Evolutionary conservation across 2,329 filamentous ascomycete genomes (phyloP).

Genomic region (Lomentospora prolificans): DNA sequence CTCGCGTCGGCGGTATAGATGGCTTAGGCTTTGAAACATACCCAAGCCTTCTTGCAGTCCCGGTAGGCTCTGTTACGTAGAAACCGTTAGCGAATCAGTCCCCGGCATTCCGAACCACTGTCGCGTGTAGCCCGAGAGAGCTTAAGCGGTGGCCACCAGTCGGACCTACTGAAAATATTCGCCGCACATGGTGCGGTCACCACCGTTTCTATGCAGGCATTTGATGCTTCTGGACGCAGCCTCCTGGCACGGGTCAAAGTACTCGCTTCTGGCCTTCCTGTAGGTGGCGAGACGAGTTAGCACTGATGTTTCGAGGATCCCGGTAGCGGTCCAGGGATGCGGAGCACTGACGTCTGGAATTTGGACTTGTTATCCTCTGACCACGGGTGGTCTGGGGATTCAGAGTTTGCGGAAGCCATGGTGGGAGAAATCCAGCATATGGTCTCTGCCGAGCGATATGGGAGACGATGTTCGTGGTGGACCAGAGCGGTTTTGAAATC

Average conservation of each 20-base stretch:
- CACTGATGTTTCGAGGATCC: not conserved
- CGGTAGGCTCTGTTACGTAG: conserved; percentile 63
- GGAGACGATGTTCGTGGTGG: not conserved
- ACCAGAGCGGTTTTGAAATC: not conserved
- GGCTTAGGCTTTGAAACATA: conserved; percentile 30
- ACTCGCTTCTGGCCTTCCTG: conserved; percentile 84
- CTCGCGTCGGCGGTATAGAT: conserved; percentile 9
- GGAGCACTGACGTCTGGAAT: not conserved
- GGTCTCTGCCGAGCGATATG: not conserved
- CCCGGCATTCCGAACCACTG: no score
- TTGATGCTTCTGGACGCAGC: conserved; percentile 75
- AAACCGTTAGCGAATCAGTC: conserved; percentile 7
- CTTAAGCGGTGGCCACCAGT: not conserved
- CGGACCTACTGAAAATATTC: conserved; percentile 85
- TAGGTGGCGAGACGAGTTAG: not conserved
- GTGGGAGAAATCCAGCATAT: not conserved
- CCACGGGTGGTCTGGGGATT: not conserved
- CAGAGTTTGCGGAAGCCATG: not conserved
- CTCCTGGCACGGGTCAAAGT: conserved; percentile 91
- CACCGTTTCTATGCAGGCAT: conserved; percentile 81
- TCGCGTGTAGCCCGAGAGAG: not conserved
- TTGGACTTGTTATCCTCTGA: not conserved
- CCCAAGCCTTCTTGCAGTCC: conserved; percentile 93
- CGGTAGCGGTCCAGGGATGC: not conserved
- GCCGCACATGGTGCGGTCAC: conserved; percentile 78